These are phyloP conservation scores for Senna siamea DNA, from an alignment of 306 rosid species.

Conservation along the genomic window DNA sequence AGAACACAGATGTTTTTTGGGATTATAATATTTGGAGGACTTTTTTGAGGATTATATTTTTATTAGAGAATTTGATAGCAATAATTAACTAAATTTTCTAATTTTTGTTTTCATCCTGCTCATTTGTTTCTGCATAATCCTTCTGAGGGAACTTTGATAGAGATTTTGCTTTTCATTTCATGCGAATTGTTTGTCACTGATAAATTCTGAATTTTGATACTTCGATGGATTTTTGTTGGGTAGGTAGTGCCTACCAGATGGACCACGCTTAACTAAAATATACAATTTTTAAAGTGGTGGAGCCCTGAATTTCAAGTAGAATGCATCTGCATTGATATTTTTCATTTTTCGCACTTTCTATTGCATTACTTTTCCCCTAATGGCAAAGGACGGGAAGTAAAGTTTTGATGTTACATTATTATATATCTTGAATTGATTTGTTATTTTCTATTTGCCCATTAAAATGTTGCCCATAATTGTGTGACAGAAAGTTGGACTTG, in stretches of 20 bases:
- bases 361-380: neutral
- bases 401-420: neutral
- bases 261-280: no score
- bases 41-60: no score
- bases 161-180: neutral
- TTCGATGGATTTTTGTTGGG: no score
- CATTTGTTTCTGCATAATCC: neutral
- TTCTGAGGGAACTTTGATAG: neutral
- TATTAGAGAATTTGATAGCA: no score
- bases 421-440: neutral
- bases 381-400: neutral
- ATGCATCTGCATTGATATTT: neutral
- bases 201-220: neutral
- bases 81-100: no score
- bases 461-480: no score
- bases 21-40: no score
- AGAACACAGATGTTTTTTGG: no score
- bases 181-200: neutral
- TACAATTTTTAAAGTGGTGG: neutral
- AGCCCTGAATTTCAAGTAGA: neutral
- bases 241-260: no score
- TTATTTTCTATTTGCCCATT: neutral
- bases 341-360: neutral
- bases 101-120: neutral
- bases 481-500: constrained; percentile 2